Conservation (phyloP, 2,329 filamentous ascomycete genomes). For the Hirsutella minnesotensis region DNA sequence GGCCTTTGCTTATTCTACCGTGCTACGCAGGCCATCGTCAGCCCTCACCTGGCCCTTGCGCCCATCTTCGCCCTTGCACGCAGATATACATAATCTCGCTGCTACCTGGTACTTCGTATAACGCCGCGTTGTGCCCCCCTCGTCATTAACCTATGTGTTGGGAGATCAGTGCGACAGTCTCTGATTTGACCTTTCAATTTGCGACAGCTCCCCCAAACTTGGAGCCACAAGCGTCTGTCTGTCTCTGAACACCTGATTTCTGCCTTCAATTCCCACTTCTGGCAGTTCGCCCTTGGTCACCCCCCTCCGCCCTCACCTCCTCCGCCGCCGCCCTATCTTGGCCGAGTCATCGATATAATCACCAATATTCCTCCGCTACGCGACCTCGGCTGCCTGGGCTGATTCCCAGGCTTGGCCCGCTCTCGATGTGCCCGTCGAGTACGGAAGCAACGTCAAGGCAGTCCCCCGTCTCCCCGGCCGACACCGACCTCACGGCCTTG, state of each 20-base stretch:
- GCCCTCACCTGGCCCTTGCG: conserved; percentile 1
- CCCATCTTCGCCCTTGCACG: conserved; percentile 4
- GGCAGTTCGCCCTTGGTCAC: background rate
- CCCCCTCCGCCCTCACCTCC: background rate
- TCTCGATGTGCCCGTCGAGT: conserved; percentile 4
- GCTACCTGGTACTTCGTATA: conserved; percentile 3
- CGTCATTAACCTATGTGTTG: conserved; percentile 1
- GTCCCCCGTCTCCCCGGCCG: conserved; percentile 1
- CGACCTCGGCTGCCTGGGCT: conserved; percentile 3
- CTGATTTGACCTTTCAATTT: conserved; percentile 4
- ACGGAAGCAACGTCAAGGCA: conserved; percentile 1
- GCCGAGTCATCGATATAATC: conserved; percentile 2
- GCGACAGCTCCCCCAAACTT: background rate
- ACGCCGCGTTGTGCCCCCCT: conserved; percentile 3
- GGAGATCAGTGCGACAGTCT: conserved; percentile 2
- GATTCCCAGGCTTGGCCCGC: conserved; percentile 1
- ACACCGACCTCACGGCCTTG: background rate
- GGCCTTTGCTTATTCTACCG: conserved; percentile 3
- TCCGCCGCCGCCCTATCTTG: background rate
- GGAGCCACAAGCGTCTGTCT: conserved; percentile 1
- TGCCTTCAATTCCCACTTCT: background rate
- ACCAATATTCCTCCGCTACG: background rate
- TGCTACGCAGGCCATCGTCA: background rate
- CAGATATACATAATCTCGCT: conserved; percentile 2
- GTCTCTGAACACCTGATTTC: background rate